These are phyloP conservation scores for Monosporozyma aerobia DNA, from an alignment of 805 yeast species.

Conservation along the genomic window DNA sequence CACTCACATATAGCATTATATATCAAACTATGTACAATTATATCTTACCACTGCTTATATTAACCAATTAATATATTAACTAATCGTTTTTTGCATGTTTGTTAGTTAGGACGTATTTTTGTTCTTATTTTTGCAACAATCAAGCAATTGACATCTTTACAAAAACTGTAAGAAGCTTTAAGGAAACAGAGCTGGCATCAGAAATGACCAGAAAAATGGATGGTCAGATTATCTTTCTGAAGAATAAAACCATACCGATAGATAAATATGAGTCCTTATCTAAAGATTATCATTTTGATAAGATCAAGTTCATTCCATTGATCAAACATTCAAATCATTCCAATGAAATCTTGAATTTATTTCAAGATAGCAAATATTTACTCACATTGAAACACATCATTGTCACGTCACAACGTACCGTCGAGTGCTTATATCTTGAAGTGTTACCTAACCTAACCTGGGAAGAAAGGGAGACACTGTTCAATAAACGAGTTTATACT, in stretches of 20 bases:
- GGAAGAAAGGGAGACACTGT: constrained; percentile 20
- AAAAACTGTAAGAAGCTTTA: too few relatives aligned
- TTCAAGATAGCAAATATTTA: constrained; percentile 38
- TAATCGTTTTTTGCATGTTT: not conserved
- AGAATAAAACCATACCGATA: constrained; percentile 58
- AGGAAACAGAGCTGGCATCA: not conserved
- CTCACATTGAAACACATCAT: constrained; percentile 44
- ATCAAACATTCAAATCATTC: constrained; percentile 51
- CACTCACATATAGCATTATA: not conserved
- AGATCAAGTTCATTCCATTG: constrained; percentile 60
- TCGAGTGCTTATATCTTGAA: constrained; percentile 56
- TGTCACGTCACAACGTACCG: constrained; percentile 87
- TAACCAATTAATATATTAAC: not conserved
- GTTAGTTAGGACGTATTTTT: too few relatives aligned
- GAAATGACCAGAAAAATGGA: not conserved
- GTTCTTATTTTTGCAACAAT: too few relatives aligned
- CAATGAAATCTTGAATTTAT: constrained; percentile 34
- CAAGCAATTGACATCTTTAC: too few relatives aligned
- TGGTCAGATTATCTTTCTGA: constrained; percentile 42
- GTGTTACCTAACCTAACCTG: constrained; percentile 25
- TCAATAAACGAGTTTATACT: constrained; percentile 57
- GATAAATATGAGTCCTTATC: constrained; percentile 56
- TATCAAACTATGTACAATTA: not conserved
- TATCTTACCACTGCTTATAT: not conserved
- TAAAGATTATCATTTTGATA: constrained; percentile 23